A percentile compares a stretch with the other conserved stretches of the same genome.
Evolutionary conservation across 192 early-diverging fungal genomes (phyloP).

Genomic region (Geosiphon pyriformis): DNA sequence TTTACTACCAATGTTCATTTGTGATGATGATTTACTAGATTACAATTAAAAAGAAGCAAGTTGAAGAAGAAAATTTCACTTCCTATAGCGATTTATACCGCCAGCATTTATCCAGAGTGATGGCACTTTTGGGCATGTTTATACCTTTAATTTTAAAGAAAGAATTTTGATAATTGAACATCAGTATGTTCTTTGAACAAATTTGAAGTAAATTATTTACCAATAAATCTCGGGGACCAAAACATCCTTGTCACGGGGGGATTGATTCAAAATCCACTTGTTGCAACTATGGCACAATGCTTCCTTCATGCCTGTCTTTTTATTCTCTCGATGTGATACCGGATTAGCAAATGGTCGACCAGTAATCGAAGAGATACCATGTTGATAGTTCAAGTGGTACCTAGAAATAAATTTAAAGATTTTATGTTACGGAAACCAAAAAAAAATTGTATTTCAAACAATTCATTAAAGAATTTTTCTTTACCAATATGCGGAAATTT

Average conservation of each 20-base stretch:
- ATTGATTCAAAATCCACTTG: conserved; percentile 25
- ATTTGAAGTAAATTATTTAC: background rate
- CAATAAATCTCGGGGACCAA: conserved; percentile 24
- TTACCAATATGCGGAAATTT: conserved; percentile 26
- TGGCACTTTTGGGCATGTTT: conserved; percentile 24
- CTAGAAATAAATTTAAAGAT: background rate
- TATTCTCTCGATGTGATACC: conserved; percentile 9
- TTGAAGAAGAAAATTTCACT: no score
- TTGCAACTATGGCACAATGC: conserved; percentile 21
- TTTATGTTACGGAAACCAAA: no score
- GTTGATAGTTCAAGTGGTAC: conserved; percentile 26
- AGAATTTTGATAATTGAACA: background rate
- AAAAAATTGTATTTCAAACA: no score
- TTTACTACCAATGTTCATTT: no score
- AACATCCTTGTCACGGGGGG: conserved; percentile 22
- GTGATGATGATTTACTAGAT: no score
- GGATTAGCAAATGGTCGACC: conserved; percentile 18
- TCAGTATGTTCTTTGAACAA: background rate
- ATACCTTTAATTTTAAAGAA: conserved; percentile 16
- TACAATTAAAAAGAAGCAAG: no score
- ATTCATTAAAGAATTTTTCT: no score
- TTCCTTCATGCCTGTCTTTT: conserved; percentile 22
- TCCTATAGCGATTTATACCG: no score
- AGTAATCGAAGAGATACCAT: conserved; percentile 25
- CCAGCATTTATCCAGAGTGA: no score